Evolutionary conservation across 108 stramenopile species (phyloP), one percentile per base, ranked within the genome.

Genomic region (Cyclotella baltica): DNA sequence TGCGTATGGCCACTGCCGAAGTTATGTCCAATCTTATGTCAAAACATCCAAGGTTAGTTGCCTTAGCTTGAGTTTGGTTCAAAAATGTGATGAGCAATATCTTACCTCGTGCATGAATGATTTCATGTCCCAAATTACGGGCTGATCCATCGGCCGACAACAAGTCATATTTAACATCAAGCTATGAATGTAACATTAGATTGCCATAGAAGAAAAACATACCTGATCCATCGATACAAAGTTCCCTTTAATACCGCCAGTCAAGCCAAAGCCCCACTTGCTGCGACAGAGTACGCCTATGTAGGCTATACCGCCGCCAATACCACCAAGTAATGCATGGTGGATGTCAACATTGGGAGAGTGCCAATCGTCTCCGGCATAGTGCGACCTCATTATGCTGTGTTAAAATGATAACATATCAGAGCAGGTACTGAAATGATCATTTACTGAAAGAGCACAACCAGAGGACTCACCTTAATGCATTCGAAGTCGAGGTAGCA

Each of bases 101-200:
- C 25, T 30, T 18, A 61, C 46, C 70, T 71, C 70, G 27, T 71
- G 70, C 70, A 61, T 61, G 27, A 56, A 55, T 27, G 28, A 57
- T 43, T 36, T 64, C 73, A 74, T 74, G 31, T 74, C 73, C 73
- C 73, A 74, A 52, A 74, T 38, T 19, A 56, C 64, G 1, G 61
- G 61, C 61, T 36, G 16, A 2, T 25, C 61, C 34, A 62, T 55
- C 1, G 55, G n/a, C n/a, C n/a, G n/a, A n/a, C n/a, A n/a, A n/a
- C n/a, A n/a, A n/a, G n/a, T n/a, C n/a, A n/a, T n/a, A n/a, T n/a
- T n/a, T n/a, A n/a, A n/a, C n/a, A n/a, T n/a, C n/a, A n/a, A n/a
- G n/a, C n/a, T n/a, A n/a, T n/a, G n/a, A n/a, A n/a, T n/a, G n/a
- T n/a, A n/a, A n/a, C n/a, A n/a, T n/a, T n/a, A n/a, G n/a, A n/a